Base-by-base conservation (phyloP, 306 rosid genomes). In the Ziziphus jujuba region DNA sequence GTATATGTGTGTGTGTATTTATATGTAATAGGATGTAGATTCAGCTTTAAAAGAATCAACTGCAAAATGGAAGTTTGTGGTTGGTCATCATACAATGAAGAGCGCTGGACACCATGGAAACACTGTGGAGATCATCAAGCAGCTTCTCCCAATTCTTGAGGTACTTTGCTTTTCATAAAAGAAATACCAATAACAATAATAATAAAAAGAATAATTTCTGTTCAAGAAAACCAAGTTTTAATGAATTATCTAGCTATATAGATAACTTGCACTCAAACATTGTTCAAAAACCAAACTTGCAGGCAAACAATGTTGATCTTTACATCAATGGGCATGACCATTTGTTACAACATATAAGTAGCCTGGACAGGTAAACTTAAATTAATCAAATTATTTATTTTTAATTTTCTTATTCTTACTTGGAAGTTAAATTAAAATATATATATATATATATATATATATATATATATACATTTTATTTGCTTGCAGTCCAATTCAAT, bases 321-420 rank as follows among this genome's bases (percentile, higher is more conserved):
- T 91, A 91, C 81, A 61, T 91, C 10, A 91, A 91, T 75, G 95
- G 98, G 38, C 98, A 91, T 53, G 95, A 91, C 77, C 96, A 91
- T 51, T 89, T 95, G 75, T 75, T 91, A 63, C 80, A 91, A 65
- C 98, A 89, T 66, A 82, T 85, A 13, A 87, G 78, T 52, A 85
- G 90, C 79, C 48, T 52, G 10, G 67, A 48, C 74, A 88, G 93
- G 97, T 86, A 68, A 8, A 15, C 35, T 35, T 35, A 35, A 53
- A 53, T 22, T 61, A 35, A 9, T 5, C 48, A 19, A 12, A 20
- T 20, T 51, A 51, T 20, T 21, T 4, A 35, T n/a, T n/a, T n/a
- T n/a, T n/a, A n/a, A n/a, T n/a, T n/a, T n/a, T n/a, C n/a, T n/a
- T n/a, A n/a, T n/a, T n/a, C n/a, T n/a, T n/a, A n/a, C n/a, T n/a